Evolutionary conservation across 345 rosid genomes (phyloP).

Genomic region (Boechera stricta): DNA sequence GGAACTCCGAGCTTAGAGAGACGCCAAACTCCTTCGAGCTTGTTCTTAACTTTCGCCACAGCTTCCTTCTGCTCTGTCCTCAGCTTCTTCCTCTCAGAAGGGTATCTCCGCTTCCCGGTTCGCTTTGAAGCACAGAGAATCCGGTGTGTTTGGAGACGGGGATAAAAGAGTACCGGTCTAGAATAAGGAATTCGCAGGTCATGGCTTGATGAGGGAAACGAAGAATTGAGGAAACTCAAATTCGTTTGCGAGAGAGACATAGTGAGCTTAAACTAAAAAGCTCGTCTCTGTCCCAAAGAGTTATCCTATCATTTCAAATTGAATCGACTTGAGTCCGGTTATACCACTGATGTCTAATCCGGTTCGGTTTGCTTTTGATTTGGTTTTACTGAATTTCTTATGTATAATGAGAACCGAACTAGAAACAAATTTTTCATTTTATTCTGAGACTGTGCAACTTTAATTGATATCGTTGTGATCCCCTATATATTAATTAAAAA

Average conservation of each 20-base stretch:
- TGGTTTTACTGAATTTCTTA: no score
- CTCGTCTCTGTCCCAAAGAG: constrained; percentile 30
- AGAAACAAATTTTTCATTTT: no score
- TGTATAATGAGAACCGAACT: no score
- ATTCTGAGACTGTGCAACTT: no score
- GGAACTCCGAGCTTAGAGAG: constrained; percentile 80
- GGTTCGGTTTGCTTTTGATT: background rate
- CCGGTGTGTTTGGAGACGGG: constrained; percentile 44
- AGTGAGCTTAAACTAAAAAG: constrained; percentile 1
- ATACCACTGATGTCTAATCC: constrained; percentile 8
- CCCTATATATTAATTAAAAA: no score
- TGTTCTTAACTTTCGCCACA: constrained; percentile 56
- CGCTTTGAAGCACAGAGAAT: constrained; percentile 64
- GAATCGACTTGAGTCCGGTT: constrained; percentile 31
- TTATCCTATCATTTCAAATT: constrained; percentile 37
- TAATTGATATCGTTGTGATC: no score
- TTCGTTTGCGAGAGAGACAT: constrained; percentile 46
- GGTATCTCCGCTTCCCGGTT: constrained; percentile 87
- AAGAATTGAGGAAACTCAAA: constrained; percentile 37
- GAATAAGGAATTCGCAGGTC: constrained; percentile 36
- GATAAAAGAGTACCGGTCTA: constrained; percentile 21
- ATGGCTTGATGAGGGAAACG: constrained; percentile 32
- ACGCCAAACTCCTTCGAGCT: constrained; percentile 85
- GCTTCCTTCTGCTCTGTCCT: constrained; percentile 63
- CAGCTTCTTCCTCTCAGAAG: constrained; percentile 94